These are phyloP conservation scores for Pholiota conissans DNA, from an alignment of 768 basidiomycete species.

Conservation along the genomic window DNA sequence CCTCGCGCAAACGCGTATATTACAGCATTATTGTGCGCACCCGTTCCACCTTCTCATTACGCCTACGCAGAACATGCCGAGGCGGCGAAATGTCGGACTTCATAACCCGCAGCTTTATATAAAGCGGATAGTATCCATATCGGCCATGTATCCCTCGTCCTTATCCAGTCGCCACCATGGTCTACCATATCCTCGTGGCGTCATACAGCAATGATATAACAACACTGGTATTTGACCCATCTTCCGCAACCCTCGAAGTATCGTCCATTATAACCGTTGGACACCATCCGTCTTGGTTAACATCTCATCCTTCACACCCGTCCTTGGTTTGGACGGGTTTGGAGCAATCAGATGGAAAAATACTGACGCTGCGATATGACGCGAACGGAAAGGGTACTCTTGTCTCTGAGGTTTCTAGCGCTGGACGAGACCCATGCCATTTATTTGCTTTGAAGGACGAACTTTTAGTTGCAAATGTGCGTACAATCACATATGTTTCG, in stretches of 20 bases:
- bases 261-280: constrained; percentile 50
- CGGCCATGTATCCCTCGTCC: constrained; percentile 8
- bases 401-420: constrained; percentile 49
- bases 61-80: constrained; percentile 7
- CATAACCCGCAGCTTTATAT: constrained; percentile 11
- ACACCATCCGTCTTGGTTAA: constrained; percentile 77
- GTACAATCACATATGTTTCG: constrained; percentile 27
- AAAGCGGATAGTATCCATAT: constrained; percentile 8
- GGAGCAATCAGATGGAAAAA: constrained; percentile 66
- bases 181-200: constrained; percentile 54
- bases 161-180: constrained; percentile 23
- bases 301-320: constrained; percentile 53
- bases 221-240: constrained; percentile 63
- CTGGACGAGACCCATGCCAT: constrained; percentile 66
- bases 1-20: not conserved
- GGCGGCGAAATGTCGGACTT: constrained; percentile 24
- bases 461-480: constrained; percentile 70
- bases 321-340: constrained; percentile 66
- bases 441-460: constrained; percentile 56
- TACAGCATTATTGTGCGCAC: not conserved
- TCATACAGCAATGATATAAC: constrained; percentile 67
- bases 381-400: constrained; percentile 51
- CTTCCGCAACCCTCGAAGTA: constrained; percentile 41
- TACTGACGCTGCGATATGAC: constrained; percentile 60
- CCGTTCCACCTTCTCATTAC: not conserved